Evolutionary conservation across 1,284 basidiomycete genomes (phyloP).

Genomic region (Heterobasidion annosum): DNA sequence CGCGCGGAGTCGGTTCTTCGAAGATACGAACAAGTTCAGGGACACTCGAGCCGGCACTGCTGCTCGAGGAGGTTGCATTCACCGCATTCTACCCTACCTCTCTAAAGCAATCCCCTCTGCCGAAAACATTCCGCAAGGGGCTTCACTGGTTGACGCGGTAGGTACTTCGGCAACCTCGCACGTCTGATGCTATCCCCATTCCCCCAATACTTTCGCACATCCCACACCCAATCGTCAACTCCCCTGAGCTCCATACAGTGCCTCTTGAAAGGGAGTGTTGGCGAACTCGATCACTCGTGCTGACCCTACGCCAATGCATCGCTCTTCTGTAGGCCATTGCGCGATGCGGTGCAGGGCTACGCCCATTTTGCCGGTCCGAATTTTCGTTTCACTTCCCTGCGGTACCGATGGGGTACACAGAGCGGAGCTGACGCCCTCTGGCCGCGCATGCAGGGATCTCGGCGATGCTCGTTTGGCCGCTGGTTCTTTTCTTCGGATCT

Average conservation of each 20-base stretch:
- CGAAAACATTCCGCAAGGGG: conserved; percentile 1
- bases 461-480: conserved; percentile 6
- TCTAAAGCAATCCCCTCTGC: not conserved
- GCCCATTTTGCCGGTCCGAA: conserved; percentile 6
- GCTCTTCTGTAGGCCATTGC: conserved; percentile 5
- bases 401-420: not conserved
- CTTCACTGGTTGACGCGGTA: conserved; percentile 11
- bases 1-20: conserved; percentile 5
- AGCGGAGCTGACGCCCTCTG: not conserved
- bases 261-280: not conserved
- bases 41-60: conserved; percentile 4
- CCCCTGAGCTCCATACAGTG: too few species aligned
- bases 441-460: conserved; percentile 2
- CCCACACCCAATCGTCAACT: too few species aligned
- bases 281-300: not conserved
- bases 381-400: not conserved
- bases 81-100: conserved; percentile 11
- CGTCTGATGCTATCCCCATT: not conserved
- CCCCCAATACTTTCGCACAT: not conserved
- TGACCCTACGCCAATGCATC: not conserved
- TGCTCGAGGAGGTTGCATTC: conserved; percentile 11
- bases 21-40: not conserved
- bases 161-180: not conserved
- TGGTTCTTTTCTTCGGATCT: conserved; percentile 6
- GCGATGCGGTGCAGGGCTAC: conserved; percentile 8